These are phyloP conservation scores for Xylaria venustula DNA, from an alignment of 495 filamentous ascomycete species.

Conservation along the genomic window DNA sequence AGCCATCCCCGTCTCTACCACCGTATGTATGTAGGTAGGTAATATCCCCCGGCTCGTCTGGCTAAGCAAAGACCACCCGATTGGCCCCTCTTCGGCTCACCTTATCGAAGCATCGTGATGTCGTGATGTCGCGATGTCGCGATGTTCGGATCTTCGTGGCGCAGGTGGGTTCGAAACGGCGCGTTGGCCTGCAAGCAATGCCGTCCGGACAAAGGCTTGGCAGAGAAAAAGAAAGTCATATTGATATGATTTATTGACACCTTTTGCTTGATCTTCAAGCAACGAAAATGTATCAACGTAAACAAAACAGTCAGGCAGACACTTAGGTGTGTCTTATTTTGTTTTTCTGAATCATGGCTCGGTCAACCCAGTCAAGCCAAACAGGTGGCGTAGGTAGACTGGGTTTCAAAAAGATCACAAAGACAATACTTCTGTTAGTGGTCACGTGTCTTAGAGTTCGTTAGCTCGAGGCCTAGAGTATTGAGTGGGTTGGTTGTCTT, in stretches of 20 bases:
- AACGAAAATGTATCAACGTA: not conserved
- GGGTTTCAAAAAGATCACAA: not conserved
- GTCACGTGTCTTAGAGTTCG: not conserved
- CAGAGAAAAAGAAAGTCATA: not conserved
- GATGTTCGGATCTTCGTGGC: slow-evolving; percentile 10
- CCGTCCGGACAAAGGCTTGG: slow-evolving; percentile 5
- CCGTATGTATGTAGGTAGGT: not conserved
- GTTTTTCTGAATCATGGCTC: too few relatives aligned
- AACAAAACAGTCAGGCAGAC: not conserved
- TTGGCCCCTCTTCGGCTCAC: slow-evolving; percentile 5
- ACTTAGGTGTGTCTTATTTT: too few relatives aligned
- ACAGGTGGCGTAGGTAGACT: not conserved
- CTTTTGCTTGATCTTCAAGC: not conserved
- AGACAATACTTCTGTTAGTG: not conserved
- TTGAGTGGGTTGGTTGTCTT: not conserved
- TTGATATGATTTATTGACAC: not conserved
- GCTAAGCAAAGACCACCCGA: slow-evolving; percentile 6
- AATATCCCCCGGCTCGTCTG: too few relatives aligned
- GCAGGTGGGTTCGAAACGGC: slow-evolving; percentile 12
- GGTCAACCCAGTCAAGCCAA: not conserved
- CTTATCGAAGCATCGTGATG: slow-evolving; percentile 7
- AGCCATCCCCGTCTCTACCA: slow-evolving; percentile 8
- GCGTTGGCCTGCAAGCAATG: slow-evolving; percentile 11
- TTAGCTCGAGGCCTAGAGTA: not conserved
- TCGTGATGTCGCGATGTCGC: too few relatives aligned